Evolutionary conservation across 257 asterid species (phyloP).

Genomic region (Plantago elongata): DNA sequence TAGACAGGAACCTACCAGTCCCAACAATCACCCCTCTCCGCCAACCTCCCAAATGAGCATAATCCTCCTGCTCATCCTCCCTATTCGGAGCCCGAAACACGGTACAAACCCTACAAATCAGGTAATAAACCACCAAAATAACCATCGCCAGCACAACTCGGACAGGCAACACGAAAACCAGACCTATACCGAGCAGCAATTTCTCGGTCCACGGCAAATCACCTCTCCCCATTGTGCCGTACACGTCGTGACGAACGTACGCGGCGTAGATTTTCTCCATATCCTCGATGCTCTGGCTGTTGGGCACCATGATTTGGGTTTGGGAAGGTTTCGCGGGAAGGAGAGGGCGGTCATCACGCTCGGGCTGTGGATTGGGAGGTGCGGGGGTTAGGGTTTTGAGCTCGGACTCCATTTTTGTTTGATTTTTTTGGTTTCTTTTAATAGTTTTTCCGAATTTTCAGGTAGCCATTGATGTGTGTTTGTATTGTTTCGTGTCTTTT

Average conservation of each 20-base stretch:
- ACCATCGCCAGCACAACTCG: slow-evolving; percentile 45
- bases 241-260: slow-evolving; percentile 63
- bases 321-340: slow-evolving; percentile 37
- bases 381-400: slow-evolving; percentile 47
- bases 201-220: slow-evolving; percentile 58
- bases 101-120: slow-evolving; percentile 76
- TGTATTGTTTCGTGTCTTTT: neutral
- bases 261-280: slow-evolving; percentile 74
- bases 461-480: slow-evolving; percentile 28
- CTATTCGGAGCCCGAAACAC: slow-evolving; percentile 55
- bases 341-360: slow-evolving; percentile 61
- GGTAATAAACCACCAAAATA: slow-evolving; percentile 55
- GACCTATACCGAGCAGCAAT: slow-evolving; percentile 46
- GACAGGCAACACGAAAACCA: slow-evolving; percentile 62
- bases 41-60: slow-evolving; percentile 85
- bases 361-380: slow-evolving; percentile 28
- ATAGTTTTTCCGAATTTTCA: slow-evolving; percentile 6
- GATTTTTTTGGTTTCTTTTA: neutral
- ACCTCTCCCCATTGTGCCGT: slow-evolving; percentile 75
- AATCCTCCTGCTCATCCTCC: slow-evolving; percentile 95
- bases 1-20: slow-evolving; percentile 59
- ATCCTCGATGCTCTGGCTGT: slow-evolving; percentile 44
- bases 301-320: slow-evolving; percentile 8
- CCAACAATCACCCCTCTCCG: slow-evolving; percentile 65
- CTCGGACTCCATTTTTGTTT: slow-evolving; percentile 53